Evolutionary conservation across 1,284 basidiomycete species (phyloP).

Genomic region (Agroathelia rolfsii): DNA sequence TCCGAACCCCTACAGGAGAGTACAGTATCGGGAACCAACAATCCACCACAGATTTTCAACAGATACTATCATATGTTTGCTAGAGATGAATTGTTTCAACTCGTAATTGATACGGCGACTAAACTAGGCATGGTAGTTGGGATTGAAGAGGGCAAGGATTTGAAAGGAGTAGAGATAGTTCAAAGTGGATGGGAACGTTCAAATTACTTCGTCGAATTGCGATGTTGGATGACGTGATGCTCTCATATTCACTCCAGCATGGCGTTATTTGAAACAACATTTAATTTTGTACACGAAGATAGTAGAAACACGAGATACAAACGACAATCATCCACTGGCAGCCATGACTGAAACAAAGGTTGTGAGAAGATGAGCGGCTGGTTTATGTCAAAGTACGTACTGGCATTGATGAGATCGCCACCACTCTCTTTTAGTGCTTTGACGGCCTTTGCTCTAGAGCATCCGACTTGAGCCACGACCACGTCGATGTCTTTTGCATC

Average conservation of each 20-base stretch:
- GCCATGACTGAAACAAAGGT: slow-evolving; percentile 42
- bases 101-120: slow-evolving; percentile 54
- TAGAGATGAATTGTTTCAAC: slow-evolving; percentile 58
- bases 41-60: slow-evolving; percentile 55
- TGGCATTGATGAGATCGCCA: slow-evolving; percentile 90
- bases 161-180: slow-evolving; percentile 49
- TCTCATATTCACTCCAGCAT: no score
- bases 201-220: slow-evolving; percentile 70
- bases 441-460: slow-evolving; percentile 83
- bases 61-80: slow-evolving; percentile 94
- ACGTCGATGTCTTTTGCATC: slow-evolving; percentile 94
- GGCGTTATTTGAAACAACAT: no score
- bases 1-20: slow-evolving; percentile 6
- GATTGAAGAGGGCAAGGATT: slow-evolving; percentile 11
- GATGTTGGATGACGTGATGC: slow-evolving; percentile 39
- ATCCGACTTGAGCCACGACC: slow-evolving; percentile 80
- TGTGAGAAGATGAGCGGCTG: slow-evolving; percentile 9
- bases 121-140: slow-evolving; percentile 49
- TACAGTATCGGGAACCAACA: slow-evolving; percentile 10
- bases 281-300: slow-evolving; percentile 5
- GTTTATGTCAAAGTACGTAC: slow-evolving; percentile 44
- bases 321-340: no score
- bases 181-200: slow-evolving; percentile 82
- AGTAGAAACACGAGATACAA: no score
- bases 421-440: slow-evolving; percentile 81